Percentiles rank a stretch among this genome's conserved stretches.
phyloP scores from a whole-genome alignment of 1,139 yeast genomes.

The Hanseniaspora gamundiae region DNA sequence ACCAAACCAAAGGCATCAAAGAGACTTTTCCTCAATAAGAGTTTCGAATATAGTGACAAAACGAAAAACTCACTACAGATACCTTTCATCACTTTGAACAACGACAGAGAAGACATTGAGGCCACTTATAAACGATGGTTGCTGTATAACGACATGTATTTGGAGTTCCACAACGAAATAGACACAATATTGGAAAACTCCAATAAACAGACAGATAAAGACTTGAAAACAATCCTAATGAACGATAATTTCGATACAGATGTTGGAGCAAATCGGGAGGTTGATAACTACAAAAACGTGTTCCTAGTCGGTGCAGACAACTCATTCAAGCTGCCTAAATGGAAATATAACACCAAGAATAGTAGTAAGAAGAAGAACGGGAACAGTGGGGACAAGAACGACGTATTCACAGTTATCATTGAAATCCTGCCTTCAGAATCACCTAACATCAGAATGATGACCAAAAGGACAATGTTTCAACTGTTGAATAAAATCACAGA shows the following conservation, averaged over 20 bases:
- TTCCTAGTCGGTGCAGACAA: constrained; percentile 25
- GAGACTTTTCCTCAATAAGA: neutral
- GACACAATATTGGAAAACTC: constrained; percentile 15
- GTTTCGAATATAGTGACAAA: neutral
- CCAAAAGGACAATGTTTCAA: constrained; percentile 25
- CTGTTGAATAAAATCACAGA: constrained; percentile 11
- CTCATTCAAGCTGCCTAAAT: constrained; percentile 18
- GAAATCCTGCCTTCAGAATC: constrained; percentile 14
- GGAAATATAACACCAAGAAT: constrained; percentile 9
- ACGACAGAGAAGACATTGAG: constrained; percentile 26
- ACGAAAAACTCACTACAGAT: constrained; percentile 7
- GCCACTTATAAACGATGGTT: constrained; percentile 26
- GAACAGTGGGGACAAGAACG: too few species aligned
- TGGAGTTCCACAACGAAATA: constrained; percentile 23
- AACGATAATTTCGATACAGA: constrained; percentile 14
- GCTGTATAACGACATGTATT: constrained; percentile 23
- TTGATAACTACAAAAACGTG: constrained; percentile 16
- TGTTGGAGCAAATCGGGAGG: constrained; percentile 2
- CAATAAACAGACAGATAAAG: neutral
- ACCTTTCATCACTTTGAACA: constrained; percentile 29
- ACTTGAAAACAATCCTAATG: constrained; percentile 14
- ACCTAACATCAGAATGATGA: constrained; percentile 25
- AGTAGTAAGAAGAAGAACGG: neutral
- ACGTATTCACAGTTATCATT: neutral
- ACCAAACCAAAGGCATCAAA: neutral